phyloP scores from a whole-genome alignment of 176 grass and related monocot species.

The Coix lacrymajobi region DNA sequence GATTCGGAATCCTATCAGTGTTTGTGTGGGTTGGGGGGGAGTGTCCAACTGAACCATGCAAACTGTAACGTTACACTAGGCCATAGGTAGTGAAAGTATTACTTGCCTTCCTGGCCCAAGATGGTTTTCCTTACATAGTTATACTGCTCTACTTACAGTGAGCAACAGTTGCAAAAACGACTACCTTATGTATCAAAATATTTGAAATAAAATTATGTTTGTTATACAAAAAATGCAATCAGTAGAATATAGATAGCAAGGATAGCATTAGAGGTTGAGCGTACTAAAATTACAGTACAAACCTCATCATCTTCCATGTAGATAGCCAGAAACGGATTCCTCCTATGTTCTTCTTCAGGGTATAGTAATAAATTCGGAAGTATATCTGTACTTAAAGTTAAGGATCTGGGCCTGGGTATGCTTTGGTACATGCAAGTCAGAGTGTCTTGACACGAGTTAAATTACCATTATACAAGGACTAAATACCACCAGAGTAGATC shows the following conservation, averaged over 20 bases:
- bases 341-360: conserved; percentile 34
- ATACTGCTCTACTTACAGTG: no score
- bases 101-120: no score
- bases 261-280: not conserved
- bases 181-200: not conserved
- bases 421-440: not conserved
- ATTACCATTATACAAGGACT: not conserved
- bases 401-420: not conserved
- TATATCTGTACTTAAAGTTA: conserved; percentile 34
- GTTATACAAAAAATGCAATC: not conserved
- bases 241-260: not conserved
- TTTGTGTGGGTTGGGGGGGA: no score
- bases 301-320: conserved; percentile 66
- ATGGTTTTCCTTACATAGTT: no score
- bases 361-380: conserved; percentile 47
- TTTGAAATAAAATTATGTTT: not conserved
- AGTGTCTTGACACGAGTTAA: not conserved
- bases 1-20: no score
- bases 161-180: no score
- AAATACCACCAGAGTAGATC: not conserved
- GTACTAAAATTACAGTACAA: not conserved
- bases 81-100: not conserved
- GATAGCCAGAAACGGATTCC: conserved; percentile 40
- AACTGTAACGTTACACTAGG: not conserved
- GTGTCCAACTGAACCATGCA: not conserved